Evolutionary conservation across 2,329 filamentous ascomycete species (phyloP), one percentile per base, ranked within the genome.

Genomic region (Phialemonium atrogriseum): DNA sequence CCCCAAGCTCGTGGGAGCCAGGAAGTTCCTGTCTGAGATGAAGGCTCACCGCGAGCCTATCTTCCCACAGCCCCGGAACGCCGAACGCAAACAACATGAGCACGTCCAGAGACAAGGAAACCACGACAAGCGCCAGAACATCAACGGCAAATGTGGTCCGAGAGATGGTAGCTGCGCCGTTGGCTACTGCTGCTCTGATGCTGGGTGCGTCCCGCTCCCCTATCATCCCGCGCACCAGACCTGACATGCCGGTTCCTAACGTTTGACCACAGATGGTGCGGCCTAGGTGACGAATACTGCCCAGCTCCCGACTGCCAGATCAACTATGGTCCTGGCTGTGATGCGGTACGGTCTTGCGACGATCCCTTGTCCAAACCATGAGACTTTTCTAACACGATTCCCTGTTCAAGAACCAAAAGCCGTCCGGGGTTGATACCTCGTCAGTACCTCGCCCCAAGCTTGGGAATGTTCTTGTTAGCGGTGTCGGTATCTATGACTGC

Each of bases 251-350:
- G 23, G 33, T 23, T n/a, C 10, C 42, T 45, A 33, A 46, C 41
- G 13, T 12, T n/a, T n/a, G 12, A 13, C 6, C 4, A 7, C 30
- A 70, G 66, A 25, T 76, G 67, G 61, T 77, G 73, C 39, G 73
- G 73, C 30, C 61, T 50, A n/a, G 62, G 58, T 4, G 49, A 49
- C 9, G 63, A 70, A 2, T 75, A 77, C 52, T 81, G 77, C 54
- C 62, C 64, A 18, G 67, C 73, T 13, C 77, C 77, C 3, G 67
- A 75, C 32, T 81, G 77, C 46, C 64, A 73, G 47, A 71, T 77
- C 44, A 54, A 67, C 41, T 77, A 72, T 41, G 73, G 73, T n/a
- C 62, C 73, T 13, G 66, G 55, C 4, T 81, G 77, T 41, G 74
- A 79, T 41, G 74, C 68, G 8, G 46, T 49, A 39, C 14, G 41